Evolutionary conservation across 768 basidiomycete species (phyloP), one percentile per base, ranked within the genome.

Genomic region (Serpula lacrymans): DNA sequence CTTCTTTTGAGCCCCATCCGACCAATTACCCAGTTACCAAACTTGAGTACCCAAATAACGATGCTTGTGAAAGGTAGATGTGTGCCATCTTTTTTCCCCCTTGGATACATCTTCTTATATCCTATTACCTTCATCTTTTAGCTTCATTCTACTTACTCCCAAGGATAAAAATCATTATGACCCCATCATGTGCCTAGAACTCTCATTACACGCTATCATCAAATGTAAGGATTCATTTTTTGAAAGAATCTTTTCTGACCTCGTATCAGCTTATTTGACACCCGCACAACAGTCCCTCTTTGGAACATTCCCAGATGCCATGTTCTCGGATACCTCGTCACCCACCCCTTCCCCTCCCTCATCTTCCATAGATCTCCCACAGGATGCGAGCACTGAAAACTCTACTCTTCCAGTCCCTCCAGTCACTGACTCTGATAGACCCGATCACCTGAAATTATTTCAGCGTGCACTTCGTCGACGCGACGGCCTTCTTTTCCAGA

Each of bases 131-230:
- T 20, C 39, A 23, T 18, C 41, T 38, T 46, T 10, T 42, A 89
- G 87, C 58, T 91, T 80, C 65, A 74, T 86, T 46, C 71, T 91
- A 44, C 73, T 91, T 38, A 79, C 74, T 31, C 89, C 89, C 22
- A 87, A 81, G 53, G 88, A 92, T 68, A 80, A 80, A 50, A 88
- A 92, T 51, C 86, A 90, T 49, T 92, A 90, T 61, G 84, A 87
- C 56, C 89, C 89, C 11, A 82, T 92, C 41, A 74, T 83, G 70
- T 85, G 85, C 54, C 67, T 92, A 24, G 84, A 88, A 64, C 70
- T 73, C 45, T 74, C 82, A 9, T 61, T 92, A 21, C 72, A 81
- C 58, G 79, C 79, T 35, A 88, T 91, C 33, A 63, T 89, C 43
- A 76, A 86, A 62, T 74, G 86, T 85, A 43, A 23, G 77, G 56